phyloP scores from a whole-genome alignment of 768 basidiomycete genomes.

The Termitomyces heimii region DNA sequence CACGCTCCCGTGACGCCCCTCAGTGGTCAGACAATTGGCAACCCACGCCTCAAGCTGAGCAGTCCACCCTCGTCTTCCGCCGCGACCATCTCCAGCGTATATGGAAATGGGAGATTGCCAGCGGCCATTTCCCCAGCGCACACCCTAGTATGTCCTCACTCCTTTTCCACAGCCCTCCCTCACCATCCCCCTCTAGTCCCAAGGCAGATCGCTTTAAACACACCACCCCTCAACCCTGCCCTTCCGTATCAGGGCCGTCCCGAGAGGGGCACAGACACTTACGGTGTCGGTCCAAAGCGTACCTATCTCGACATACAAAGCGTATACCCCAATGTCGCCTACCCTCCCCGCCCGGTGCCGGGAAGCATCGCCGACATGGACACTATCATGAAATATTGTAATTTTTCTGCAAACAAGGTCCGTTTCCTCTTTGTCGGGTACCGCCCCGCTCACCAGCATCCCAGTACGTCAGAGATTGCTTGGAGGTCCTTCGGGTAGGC shows the following conservation, averaged over 20 bases:
- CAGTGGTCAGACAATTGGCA: conserved; percentile 39
- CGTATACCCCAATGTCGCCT: conserved; percentile 57
- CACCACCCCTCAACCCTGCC: conserved; percentile 60
- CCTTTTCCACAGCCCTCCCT: neutral
- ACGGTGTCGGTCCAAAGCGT: conserved; percentile 70
- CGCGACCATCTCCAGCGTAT: conserved; percentile 74
- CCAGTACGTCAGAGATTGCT: conserved; percentile 92
- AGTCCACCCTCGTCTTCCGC: conserved; percentile 65
- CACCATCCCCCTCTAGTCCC: conserved; percentile 42
- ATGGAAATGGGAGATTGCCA: conserved; percentile 91
- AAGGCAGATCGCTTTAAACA: conserved; percentile 48
- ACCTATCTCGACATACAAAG: conserved; percentile 66
- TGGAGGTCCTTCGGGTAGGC: conserved; percentile 84
- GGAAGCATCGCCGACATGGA: conserved; percentile 89
- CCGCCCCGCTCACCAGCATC: neutral
- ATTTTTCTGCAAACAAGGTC: conserved; percentile 72
- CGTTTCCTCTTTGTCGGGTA: neutral
- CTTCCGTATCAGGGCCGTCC: conserved; percentile 45
- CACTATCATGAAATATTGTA: conserved; percentile 79
- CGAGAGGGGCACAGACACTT: conserved; percentile 30
- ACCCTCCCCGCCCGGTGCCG: conserved; percentile 77
- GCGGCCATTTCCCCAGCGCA: conserved; percentile 82
- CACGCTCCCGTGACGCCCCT: conserved; percentile 32
- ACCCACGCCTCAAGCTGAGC: conserved; percentile 24
- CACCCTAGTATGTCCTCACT: conserved; percentile 48